Percentiles rank a stretch among this genome's conserved stretches.
Evolutionary conservation across 2,329 filamentous ascomycete genomes (phyloP).

Genomic region (Phaeosphaeria sp.): DNA sequence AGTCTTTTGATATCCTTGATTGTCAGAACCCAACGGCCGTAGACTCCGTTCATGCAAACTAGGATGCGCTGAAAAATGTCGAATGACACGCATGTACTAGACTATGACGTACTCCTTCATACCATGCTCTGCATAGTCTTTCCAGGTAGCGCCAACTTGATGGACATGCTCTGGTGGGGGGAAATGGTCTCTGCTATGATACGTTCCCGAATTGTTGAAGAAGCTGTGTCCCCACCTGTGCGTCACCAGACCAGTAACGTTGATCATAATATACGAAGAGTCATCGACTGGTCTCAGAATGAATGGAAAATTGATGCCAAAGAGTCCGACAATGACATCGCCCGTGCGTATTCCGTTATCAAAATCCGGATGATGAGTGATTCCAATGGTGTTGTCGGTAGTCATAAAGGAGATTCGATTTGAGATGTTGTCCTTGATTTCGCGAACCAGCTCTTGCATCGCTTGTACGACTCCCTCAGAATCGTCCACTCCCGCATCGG

Average conservation of each 20-base stretch:
- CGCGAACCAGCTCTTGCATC: not conserved
- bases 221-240: constrained; percentile 16
- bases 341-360: constrained; percentile 2
- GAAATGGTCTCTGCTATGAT: not conserved
- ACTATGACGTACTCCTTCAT: constrained; percentile 1
- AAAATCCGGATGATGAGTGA: constrained; percentile 5
- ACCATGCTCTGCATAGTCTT: not conserved
- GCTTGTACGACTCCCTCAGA: not conserved
- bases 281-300: constrained; percentile 5
- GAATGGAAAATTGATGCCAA: constrained; percentile 25
- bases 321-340: constrained; percentile 17
- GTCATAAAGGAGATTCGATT: not conserved
- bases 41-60: too few species aligned
- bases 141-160: not conserved
- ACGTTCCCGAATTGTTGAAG: not conserved
- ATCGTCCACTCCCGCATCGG: not conserved
- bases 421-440: not conserved
- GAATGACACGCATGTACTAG: not conserved
- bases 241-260: constrained; percentile 9
- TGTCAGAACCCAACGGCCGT: too few species aligned
- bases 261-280: constrained; percentile 13
- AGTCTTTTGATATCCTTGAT: too few species aligned
- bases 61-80: too few species aligned
- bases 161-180: too few species aligned
- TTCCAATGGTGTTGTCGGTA: not conserved